Evolutionary conservation across 805 yeast genomes (phyloP), one percentile per base, ranked within the genome.

Genomic region (Candida hungchunana): DNA sequence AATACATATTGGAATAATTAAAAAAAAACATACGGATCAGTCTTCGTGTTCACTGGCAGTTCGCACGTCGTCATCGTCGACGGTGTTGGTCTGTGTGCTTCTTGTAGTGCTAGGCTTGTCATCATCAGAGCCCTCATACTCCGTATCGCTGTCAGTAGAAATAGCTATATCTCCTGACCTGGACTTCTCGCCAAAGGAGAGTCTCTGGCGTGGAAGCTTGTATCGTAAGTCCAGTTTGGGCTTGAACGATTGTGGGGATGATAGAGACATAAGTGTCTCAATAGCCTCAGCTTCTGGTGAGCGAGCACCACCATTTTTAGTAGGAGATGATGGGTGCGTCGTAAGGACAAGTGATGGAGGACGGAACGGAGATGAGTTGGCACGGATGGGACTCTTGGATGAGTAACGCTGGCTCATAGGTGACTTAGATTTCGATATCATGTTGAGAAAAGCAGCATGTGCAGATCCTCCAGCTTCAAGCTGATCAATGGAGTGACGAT

Each of bases 261-360:
- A 55, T 16, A 65, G 46, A 1, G 69, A 62, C 68, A 65, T 65
- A 14, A 65, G 43, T 4, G 67, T 64, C 29, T 63, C 66, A 4
- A 65, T 57, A 2, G 68, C 70, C 35, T 63, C 68, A 4, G 58
- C 67, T 40, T 64, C 67, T 4, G 62, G 56, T 6, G 43, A 26
- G 12, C 44, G 32, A 5, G 39, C 36, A 4, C 36, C 9, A 15
- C 30, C 27, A 25, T 34, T 31, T 20, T 36, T 27, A 14, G 29
- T 17, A 14, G 19, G 21, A 18, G 29, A 26, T 17, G 29, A 21
- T 4, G 46, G 32, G 18, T 16, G 31, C 21, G 37, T 26, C 18
- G 43, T 44, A 2, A 43, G 36, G 2, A 29, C 29, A 14, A 27
- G 26, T 10, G 44, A 30, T 13, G 36, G 26, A 13, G 41, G 32